Conservation (phyloP, 2,329 filamentous ascomycete species). For the Cercospora canescens region DNA sequence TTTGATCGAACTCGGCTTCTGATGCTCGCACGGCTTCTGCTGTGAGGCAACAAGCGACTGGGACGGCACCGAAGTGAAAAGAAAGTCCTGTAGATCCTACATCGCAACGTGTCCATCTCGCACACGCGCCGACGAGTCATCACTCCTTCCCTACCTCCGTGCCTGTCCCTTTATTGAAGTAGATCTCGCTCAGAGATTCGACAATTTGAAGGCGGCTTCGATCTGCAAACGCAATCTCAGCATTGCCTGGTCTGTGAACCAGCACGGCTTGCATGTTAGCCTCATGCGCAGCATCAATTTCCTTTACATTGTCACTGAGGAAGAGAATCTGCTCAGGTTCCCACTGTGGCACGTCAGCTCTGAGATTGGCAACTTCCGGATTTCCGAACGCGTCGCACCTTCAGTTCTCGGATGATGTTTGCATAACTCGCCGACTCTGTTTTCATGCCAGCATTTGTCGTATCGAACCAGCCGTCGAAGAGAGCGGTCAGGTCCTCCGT, state of each 20-base stretch:
- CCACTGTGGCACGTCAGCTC: constrained; percentile 36
- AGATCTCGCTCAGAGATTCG: constrained; percentile 28
- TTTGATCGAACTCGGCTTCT: neutral
- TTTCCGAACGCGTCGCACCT: constrained; percentile 21
- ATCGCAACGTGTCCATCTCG: neutral
- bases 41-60: neutral
- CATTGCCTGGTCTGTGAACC: constrained; percentile 68
- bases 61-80: neutral
- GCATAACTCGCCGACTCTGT: constrained; percentile 66
- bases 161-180: constrained; percentile 11
- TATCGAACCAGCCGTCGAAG: constrained; percentile 73
- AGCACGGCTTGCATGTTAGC: constrained; percentile 46
- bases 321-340: constrained; percentile 65
- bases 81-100: neutral
- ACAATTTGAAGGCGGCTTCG: constrained; percentile 31
- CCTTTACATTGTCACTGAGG: constrained; percentile 74
- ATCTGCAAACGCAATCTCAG: constrained; percentile 56
- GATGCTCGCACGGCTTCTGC: neutral
- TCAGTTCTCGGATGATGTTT: constrained; percentile 57
- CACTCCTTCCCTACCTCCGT: constrained; percentile 8
- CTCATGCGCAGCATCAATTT: constrained; percentile 47
- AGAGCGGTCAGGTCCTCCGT: constrained; percentile 59
- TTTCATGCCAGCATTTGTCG: constrained; percentile 76
- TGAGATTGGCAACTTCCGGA: neutral
- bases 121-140: neutral